These are phyloP conservation scores for Apiotrichum veenhuisii DNA, from an alignment of 1,284 basidiomycete genomes.

Conservation along the genomic window DNA sequence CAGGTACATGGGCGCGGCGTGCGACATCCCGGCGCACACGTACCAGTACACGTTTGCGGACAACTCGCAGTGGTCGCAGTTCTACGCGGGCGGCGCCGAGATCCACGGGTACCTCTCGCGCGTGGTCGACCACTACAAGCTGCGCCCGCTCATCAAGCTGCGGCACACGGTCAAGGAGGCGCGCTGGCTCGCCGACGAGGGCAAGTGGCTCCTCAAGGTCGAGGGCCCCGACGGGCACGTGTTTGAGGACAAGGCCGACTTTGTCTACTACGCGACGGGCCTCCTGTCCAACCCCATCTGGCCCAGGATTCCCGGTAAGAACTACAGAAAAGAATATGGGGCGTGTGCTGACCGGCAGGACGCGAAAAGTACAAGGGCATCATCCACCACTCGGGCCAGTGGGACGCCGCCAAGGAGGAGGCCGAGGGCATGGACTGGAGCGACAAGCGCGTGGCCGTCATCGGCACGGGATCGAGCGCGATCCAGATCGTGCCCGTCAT, in stretches of 20 bases:
- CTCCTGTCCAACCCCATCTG: slow-evolving; percentile 27
- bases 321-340: too few relatives aligned
- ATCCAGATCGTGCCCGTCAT: slow-evolving; percentile 31
- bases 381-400: slow-evolving; percentile 27
- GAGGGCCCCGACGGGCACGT: slow-evolving; percentile 1
- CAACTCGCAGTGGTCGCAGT: slow-evolving; percentile 25
- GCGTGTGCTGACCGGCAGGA: too few relatives aligned
- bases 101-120: slow-evolving; percentile 30
- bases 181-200: slow-evolving; percentile 20
- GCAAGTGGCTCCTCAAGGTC: slow-evolving; percentile 28
- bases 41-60: slow-evolving; percentile 25
- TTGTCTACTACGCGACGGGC: slow-evolving; percentile 35
- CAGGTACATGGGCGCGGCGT: slow-evolving; percentile 31
- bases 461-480: slow-evolving; percentile 22
- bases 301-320: slow-evolving; percentile 29
- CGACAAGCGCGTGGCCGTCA: slow-evolving; percentile 14
- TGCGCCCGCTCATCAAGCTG: slow-evolving; percentile 26
- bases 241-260: slow-evolving; percentile 26
- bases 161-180: slow-evolving; percentile 28
- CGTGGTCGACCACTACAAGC: slow-evolving; percentile 22
- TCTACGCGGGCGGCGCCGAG: slow-evolving; percentile 29
- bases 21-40: slow-evolving; percentile 34
- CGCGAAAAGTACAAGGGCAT: slow-evolving; percentile 28
- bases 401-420: slow-evolving; percentile 16
- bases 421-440: slow-evolving; percentile 20